Base-by-base conservation (phyloP, 2,329 filamentous ascomycete genomes). In the Pseudogymnoascus sp. region DNA sequence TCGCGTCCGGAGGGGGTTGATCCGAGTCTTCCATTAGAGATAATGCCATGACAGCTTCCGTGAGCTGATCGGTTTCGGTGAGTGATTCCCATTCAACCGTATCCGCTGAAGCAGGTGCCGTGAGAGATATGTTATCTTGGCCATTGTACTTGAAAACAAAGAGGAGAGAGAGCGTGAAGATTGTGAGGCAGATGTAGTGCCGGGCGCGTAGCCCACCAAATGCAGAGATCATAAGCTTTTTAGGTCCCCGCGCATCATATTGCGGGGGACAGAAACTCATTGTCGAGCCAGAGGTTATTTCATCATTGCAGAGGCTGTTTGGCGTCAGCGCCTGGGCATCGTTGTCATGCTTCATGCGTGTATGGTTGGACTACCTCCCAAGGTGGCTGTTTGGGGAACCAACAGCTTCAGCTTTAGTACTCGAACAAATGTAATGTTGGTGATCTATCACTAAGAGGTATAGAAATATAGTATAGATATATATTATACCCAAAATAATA, bases 161-260 rank as follows among this genome's bases (percentile, higher is more conserved):
- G 26, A 52, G 45, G 26, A 52, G 45, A 30, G 45, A 52, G 26
- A 52, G n/a, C n/a, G 45, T 13, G 26, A 52, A 52, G 26, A 52
- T 8, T 5, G 26, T 13, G 45, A 52, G 45, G 45, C 45, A 26
- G 45, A 52, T 52, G 15, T 10, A 52, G 45, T 52, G 45, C 15
- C 45, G n/a, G 9, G 15, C 26, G 26, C 45, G 45, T 5, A 52
- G 45, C 0, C 45, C n/a, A 3, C 45, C n/a, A 33, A 52, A 52
- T 52, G 26, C 26, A 8, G 26, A 52, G 10, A 1, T 52, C 10
- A 30, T 19, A 26, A 19, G 9, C 8, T 18, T 52, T 30, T 52
- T 52, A 18, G 26, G 26, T 19, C n/a, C 15, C 10, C 2, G 26
- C n/a, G n/a, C 26, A 52, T 33, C 26, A 52, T 52, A 52, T 19